Evolutionary conservation across 148 eudicot genomes (phyloP).

Genomic region (Rhododendron kiyosumense): DNA sequence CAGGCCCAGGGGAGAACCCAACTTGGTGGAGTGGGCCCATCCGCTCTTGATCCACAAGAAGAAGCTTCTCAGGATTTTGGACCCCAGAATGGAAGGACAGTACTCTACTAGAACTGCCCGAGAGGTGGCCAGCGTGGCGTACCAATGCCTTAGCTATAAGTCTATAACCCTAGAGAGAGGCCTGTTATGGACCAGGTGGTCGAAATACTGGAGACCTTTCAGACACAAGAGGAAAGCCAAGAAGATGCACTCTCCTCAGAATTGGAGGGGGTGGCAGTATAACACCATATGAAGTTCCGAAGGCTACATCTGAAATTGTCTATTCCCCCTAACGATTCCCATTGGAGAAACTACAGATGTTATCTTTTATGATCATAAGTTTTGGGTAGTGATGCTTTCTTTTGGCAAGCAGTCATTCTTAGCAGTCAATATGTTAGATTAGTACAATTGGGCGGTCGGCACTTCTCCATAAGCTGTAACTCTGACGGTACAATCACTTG

Average conservation of each 20-base stretch:
- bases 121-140: slow-evolving; percentile 65
- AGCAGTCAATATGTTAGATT: not conserved
- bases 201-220: slow-evolving; percentile 57
- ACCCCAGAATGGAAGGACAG: slow-evolving; percentile 72
- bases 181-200: slow-evolving; percentile 75
- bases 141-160: slow-evolving; percentile 80
- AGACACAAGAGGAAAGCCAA: slow-evolving; percentile 36
- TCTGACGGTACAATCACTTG: too few relatives aligned
- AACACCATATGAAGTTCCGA: too few relatives aligned
- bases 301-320: too few relatives aligned
- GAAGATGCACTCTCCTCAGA: slow-evolving; percentile 26
- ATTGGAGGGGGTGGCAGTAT: too few relatives aligned
- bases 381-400: not conserved
- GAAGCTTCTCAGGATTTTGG: slow-evolving; percentile 58
- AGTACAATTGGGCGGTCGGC: not conserved
- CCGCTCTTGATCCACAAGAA: slow-evolving; percentile 69
- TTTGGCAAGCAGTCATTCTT: not conserved
- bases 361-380: not conserved
- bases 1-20: slow-evolving; percentile 72
- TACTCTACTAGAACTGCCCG: slow-evolving; percentile 49
- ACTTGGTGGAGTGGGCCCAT: slow-evolving; percentile 77
- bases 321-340: too few relatives aligned
- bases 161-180: slow-evolving; percentile 76
- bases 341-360: too few relatives aligned
- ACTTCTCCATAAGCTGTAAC: too few relatives aligned